Evolutionary conservation across 441 rosid genomes (phyloP), one percentile per base, ranked within the genome.

Genomic region (Gossypium schwendimanii): DNA sequence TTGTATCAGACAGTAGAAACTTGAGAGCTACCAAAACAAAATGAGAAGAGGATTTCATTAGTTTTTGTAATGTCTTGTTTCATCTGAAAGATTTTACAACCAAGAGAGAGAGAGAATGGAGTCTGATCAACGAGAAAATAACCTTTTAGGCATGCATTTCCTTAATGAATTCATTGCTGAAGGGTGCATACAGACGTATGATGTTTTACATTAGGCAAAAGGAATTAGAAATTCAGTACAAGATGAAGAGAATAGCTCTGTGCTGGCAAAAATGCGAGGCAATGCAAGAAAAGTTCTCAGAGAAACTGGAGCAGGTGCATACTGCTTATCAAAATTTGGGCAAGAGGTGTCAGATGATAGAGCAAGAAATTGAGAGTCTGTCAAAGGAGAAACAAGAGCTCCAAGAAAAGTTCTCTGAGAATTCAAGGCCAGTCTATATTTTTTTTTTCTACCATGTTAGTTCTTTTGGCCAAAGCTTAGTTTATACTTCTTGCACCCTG

Each of bases 151-250:
- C 65, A 2, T 66, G 75, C 55, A 18, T 68, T 85, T 81, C 84
- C 96, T 89, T 86, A 65, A 63, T 71, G 65, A 75, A 71, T 67
- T 20, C 65, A 95, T 96, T 89, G 82, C 91, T 95, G 99, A 95
- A 90, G 88, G 89, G 91, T 84, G 87, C 97, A 78, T 91, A 93
- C 76, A 86, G 89, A 83, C 88, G 97, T 69, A 91, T 93, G 74
- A 91, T 90, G 97, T 95, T 95, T 79, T 91, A 83, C 80, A 80
- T 83, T 47, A 84, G 93, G 70, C 97, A 95, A 88, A 88, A 86
- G 79, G 99, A 95, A 76, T 63, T 93, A 74, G 97, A 95, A 87
- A 90, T 91, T 98, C 98, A 95, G 79, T 92, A 68, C 84, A 93
- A 87, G 86, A 86, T 89, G 94, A 90, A 86, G 79, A 90, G 87